Conservation (phyloP, 768 basidiomycete genomes). For the Panellus pusillus region DNA sequence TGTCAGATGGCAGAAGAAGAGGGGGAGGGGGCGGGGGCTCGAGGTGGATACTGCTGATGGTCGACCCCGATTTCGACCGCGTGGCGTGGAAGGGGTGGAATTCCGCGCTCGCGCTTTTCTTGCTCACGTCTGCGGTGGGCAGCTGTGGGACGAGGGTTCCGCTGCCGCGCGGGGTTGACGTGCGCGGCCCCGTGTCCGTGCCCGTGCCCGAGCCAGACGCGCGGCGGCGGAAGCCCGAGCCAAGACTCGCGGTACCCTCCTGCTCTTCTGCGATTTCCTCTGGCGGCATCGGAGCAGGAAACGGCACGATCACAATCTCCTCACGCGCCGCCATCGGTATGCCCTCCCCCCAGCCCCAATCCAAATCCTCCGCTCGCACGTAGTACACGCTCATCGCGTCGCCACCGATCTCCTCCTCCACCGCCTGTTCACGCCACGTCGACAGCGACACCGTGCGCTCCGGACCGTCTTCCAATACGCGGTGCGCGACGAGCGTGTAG, state of each 20-base stretch:
- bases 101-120: neutral
- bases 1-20: too few species aligned
- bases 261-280: too few species aligned
- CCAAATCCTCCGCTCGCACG: conserved; percentile 33
- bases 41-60: conserved; percentile 19
- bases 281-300: neutral
- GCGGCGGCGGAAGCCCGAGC: too few species aligned
- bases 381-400: conserved; percentile 50
- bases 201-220: too few species aligned
- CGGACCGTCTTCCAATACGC: conserved; percentile 48
- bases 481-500: conserved; percentile 42
- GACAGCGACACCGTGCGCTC: conserved; percentile 55
- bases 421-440: conserved; percentile 57
- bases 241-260: too few species aligned
- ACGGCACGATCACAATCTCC: conserved; percentile 18
- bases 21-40: conserved; percentile 14
- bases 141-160: conserved; percentile 5
- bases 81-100: conserved; percentile 13
- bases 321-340: conserved; percentile 14
- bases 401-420: conserved; percentile 35
- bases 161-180: conserved; percentile 18
- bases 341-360: conserved; percentile 10
- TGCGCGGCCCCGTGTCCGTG: conserved; percentile 1
- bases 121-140: too few species aligned
- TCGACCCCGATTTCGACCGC: conserved; percentile 6